Percentiles rank a stretch among this genome's conserved stretches.
Conservation (phyloP, 148 eudicot genomes). For the Euryodendron excelsum region DNA sequence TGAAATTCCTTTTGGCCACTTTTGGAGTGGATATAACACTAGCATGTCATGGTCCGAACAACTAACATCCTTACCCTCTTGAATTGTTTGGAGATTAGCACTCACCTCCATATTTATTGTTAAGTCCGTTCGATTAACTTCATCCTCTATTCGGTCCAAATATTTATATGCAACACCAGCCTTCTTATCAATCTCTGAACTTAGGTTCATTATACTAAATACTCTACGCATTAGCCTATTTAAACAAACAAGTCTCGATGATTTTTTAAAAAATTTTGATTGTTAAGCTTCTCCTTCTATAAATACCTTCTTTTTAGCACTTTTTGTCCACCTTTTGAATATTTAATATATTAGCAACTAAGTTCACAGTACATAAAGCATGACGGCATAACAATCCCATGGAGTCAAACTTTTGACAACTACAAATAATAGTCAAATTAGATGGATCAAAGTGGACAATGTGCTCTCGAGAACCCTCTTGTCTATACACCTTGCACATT, state of each 20-base stretch:
- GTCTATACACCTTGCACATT: not conserved
- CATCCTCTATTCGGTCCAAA: not conserved
- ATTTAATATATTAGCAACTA: no score
- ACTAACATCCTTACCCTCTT: no score
- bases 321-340: slow-evolving; percentile 1
- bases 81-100: no score
- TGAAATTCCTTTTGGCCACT: no score
- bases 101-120: no score
- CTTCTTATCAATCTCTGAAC: not conserved
- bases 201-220: not conserved
- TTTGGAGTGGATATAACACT: no score
- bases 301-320: not conserved
- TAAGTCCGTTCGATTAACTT: no score
- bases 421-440: not conserved
- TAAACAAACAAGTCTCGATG: not conserved
- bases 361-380: not conserved
- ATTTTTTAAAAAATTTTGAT: not conserved
- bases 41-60: no score
- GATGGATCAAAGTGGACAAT: not conserved
- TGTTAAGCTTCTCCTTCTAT: not conserved
- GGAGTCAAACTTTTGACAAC: slow-evolving; percentile 1
- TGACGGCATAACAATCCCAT: not conserved
- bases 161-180: not conserved
- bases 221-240: not conserved
- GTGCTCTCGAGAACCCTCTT: no score